Evolutionary conservation across 108 stramenopile genomes (phyloP), one percentile per base, ranked within the genome.

Genomic region (Cyclotella cryptica): DNA sequence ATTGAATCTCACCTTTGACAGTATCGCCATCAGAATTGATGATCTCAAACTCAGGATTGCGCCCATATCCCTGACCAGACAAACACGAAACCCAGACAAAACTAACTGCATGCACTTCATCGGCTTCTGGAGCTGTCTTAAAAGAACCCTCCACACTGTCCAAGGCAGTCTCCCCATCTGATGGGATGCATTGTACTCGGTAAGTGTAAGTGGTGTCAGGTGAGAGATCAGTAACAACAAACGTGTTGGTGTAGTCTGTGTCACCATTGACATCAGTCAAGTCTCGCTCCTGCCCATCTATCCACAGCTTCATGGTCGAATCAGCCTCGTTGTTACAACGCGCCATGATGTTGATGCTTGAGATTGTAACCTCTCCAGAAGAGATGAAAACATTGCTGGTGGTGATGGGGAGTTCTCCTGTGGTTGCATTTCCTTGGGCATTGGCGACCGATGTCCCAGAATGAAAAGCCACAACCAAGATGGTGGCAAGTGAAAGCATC

Each of bases 21-120:
- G 27, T 43, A 55, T 57, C 51, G 18, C 83, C 83, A 59, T 74
- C 63, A 29, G 54, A n/a, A 44, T 65, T 61, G 0, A 53, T 70
- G 14, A 84, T 43, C 21, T 72, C 66, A 53, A 79, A 75, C 43
- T 85, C 58, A 8, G 84, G 80, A 58, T 85, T 81, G n/a, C 84
- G 70, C 40, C 84, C 84, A 45, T 79, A 85, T 69, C 84, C 84
- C 44, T 85, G 84, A 0, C 84, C 84, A 45, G 83, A 66, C 45
- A 84, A 52, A 54, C 64, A 59, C 17, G 83, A 59, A 21, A 49
- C 83, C 83, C 83, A 84, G 15, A 84, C 83, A 75, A 84, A 84
- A 41, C 41, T 73, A 13, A 84, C 53, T 17, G 72, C 61, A 27
- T 22, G 11, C 1, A 55, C 68, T 9, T 40, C 67, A 64, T 84